Evolutionary conservation across 2,329 filamentous ascomycete species (phyloP).

Genomic region (Xylariaceae sp.): DNA sequence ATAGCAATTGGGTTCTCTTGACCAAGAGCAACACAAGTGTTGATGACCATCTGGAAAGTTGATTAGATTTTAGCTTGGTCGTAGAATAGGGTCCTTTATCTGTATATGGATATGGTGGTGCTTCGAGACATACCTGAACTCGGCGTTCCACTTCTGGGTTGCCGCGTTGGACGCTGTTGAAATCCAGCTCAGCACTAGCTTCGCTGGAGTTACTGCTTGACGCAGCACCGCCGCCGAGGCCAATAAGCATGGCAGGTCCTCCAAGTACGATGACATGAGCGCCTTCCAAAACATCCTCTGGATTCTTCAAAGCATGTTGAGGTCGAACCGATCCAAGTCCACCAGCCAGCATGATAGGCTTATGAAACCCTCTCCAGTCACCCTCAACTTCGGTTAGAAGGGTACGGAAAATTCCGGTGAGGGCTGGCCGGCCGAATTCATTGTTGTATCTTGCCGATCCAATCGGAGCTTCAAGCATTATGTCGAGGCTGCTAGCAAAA

Average conservation of each 20-base stretch:
- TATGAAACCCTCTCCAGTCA: constrained; percentile 89
- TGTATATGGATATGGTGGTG: no score
- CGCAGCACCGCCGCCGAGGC: constrained; percentile 89
- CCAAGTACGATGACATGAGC: constrained; percentile 85
- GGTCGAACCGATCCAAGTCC: constrained; percentile 90
- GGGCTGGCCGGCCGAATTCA: constrained; percentile 83
- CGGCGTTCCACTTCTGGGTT: constrained; percentile 95
- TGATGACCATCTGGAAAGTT: constrained; percentile 74
- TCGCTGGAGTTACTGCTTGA: constrained; percentile 87
- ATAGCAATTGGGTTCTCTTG: constrained; percentile 86
- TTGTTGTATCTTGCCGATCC: constrained; percentile 97
- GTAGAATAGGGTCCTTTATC: not conserved
- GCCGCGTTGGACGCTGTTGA: constrained; percentile 93
- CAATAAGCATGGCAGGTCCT: constrained; percentile 96
- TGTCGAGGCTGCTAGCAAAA: constrained; percentile 90
- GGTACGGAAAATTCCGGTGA: constrained; percentile 87
- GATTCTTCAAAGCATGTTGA: constrained; percentile 83
- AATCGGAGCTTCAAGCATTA: constrained; percentile 96
- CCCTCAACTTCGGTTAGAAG: constrained; percentile 55
- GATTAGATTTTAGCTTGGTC: not conserved
- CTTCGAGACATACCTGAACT: constrained; percentile 55
- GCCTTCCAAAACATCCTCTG: constrained; percentile 74
- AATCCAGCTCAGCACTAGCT: constrained; percentile 87
- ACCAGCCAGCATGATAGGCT: constrained; percentile 83
- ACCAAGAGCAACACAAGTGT: constrained; percentile 83